These are phyloP conservation scores for Fonsecaea pedrosoi DNA, from an alignment of 2,329 filamentous ascomycete genomes.

Conservation along the genomic window DNA sequence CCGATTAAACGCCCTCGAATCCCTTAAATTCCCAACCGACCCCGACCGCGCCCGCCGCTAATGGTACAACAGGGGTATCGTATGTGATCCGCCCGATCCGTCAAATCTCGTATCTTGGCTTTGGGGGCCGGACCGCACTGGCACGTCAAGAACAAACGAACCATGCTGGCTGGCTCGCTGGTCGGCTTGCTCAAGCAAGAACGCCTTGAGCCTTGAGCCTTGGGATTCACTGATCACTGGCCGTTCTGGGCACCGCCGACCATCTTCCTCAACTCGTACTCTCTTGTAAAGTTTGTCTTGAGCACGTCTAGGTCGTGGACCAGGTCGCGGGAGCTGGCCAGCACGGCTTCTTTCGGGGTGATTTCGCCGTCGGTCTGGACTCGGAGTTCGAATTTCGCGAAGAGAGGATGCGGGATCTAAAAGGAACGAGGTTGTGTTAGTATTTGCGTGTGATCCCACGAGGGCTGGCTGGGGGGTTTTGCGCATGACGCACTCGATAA, in stretches of 20 bases:
- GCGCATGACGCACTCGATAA: conserved; percentile 74
- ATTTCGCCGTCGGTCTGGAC: conserved; percentile 90
- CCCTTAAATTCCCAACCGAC: conserved; percentile 15
- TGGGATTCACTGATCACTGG: conserved; percentile 15
- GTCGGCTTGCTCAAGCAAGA: too few species aligned
- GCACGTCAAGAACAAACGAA: too few species aligned
- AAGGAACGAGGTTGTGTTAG: conserved; percentile 10
- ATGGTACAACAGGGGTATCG: conserved; percentile 32
- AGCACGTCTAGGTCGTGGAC: conserved; percentile 81
- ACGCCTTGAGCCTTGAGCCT: too few species aligned
- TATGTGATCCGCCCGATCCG: background rate
- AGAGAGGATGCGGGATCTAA: conserved; percentile 54
- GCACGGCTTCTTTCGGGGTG: conserved; percentile 85
- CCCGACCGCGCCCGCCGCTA: conserved; percentile 14
- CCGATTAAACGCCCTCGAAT: background rate
- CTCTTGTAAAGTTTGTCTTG: conserved; percentile 87
- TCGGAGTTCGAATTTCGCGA: conserved; percentile 70
- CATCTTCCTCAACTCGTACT: conserved; percentile 88
- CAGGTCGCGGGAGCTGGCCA: conserved; percentile 79
- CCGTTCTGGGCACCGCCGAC: conserved; percentile 67
- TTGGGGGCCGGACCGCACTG: too few species aligned
- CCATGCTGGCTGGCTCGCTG: too few species aligned
- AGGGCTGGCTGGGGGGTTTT: background rate
- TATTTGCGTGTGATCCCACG: conserved; percentile 8
- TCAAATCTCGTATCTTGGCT: background rate